Base-by-base conservation (phyloP, 1,284 basidiomycete species). In the Cryptococcus sp. region DNA sequence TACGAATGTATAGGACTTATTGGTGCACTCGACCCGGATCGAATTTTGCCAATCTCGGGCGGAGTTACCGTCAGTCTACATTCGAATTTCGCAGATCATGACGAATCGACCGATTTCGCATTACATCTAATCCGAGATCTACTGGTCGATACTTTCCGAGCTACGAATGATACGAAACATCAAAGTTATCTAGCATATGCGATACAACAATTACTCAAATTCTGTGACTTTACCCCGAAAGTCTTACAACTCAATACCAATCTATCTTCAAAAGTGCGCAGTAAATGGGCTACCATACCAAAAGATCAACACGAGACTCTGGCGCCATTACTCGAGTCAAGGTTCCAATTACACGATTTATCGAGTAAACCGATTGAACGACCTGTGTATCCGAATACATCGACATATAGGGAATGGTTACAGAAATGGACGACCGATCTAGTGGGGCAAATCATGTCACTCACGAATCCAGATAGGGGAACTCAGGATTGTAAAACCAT, bases 401-500 rank as follows among this genome's bases (percentile, higher is more conserved):
- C 81, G 4, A 91, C 90, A 0, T 98, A 96, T 73, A 84, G 93
- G 45, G 93, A 98, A 72, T 99, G 96, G 96, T 81, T 98, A 21
- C 91, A 96, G 61, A 73, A 82, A 0, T 98, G 94, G 93, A 85
- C 88, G 0, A 81, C 82, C 11, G 82, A 89, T 67, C 82, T 99
- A n/a, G 89, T 98, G 52, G 79, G 82, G 77, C 80, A 66, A 80
- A 65, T 72, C 7, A 60, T 67, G 43, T 55, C 60, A 2, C 49
- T 62, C 34, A 18, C 48, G 0, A 64, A 69, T 2, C 78, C 76
- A 28, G 51, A 54, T 46, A 43, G 41, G n/a, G 42, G 53, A 1
- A 52, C 48, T 4, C 18, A 45, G 19, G 61, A 67, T 28, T 67
- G 67, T 41, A 61, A 67, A 31, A 76, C 75, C 21, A 84, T 98